Conservation (phyloP, 1,284 basidiomycete genomes). For the Fomes fomentarius region DNA sequence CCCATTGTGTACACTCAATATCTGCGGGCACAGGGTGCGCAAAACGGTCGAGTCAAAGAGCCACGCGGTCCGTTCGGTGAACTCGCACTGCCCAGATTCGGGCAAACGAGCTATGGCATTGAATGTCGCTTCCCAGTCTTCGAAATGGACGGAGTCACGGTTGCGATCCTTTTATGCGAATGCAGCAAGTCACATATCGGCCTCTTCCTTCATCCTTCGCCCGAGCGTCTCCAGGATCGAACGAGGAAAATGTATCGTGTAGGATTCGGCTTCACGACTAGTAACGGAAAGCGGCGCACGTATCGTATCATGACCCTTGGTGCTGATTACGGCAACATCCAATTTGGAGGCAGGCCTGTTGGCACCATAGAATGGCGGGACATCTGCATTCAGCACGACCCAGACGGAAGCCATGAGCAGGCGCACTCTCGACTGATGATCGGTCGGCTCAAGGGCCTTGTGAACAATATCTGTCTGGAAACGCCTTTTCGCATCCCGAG, state of each 20-base stretch:
- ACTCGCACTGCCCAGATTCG: not conserved
- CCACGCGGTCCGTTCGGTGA: not conserved
- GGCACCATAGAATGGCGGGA: not conserved
- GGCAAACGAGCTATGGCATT: not conserved
- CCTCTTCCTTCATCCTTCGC: not conserved
- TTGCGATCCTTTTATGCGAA: conserved; percentile 1
- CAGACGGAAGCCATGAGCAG: too few species aligned
- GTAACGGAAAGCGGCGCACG: not conserved
- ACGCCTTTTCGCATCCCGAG: not conserved
- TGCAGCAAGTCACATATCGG: not conserved
- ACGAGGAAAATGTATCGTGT: not conserved
- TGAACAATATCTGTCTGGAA: too few species aligned
- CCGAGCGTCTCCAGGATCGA: not conserved
- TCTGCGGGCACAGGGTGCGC: not conserved
- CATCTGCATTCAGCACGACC: not conserved
- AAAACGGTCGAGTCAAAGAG: not conserved
- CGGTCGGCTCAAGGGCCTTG: too few species aligned
- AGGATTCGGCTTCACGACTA: not conserved
- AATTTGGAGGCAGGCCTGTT: not conserved
- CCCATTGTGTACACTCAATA: not conserved
- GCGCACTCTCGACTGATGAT: too few species aligned
- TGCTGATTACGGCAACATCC: not conserved
- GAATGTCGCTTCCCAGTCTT: conserved; percentile 1
- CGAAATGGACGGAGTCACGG: not conserved
- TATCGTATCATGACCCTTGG: not conserved